These are phyloP conservation scores for Colletotrichum orbiculare DNA, from an alignment of 2,329 filamentous ascomycete genomes.

Conservation along the genomic window DNA sequence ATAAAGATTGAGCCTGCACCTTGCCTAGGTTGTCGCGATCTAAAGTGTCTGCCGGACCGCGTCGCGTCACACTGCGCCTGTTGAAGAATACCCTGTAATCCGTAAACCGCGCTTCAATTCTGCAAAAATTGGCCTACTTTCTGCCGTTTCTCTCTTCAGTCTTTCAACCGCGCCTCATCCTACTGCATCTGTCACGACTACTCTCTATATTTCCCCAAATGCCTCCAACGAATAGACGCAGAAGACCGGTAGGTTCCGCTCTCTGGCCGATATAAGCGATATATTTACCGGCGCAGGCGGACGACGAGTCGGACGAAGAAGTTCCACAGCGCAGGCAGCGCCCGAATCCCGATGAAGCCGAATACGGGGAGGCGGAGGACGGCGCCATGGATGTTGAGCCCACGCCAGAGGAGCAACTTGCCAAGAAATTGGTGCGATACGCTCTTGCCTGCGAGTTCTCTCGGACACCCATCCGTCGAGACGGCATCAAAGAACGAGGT, in stretches of 20 bases:
- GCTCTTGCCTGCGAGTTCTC: conserved; percentile 75
- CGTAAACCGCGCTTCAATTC: too few relatives aligned
- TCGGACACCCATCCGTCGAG: conserved; percentile 67
- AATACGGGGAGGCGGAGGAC: conserved; percentile 49
- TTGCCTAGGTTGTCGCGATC: too few relatives aligned
- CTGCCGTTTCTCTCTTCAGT: background rate
- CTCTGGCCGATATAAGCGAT: background rate
- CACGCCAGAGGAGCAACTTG: conserved; percentile 62
- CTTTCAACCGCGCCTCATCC: too few relatives aligned
- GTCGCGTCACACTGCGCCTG: conserved; percentile 7
- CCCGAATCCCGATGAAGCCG: conserved; percentile 42
- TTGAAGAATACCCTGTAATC: too few relatives aligned
- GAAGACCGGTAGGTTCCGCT: conserved; percentile 45
- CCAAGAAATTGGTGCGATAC: conserved; percentile 76
- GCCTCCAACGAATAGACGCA: conserved; percentile 44
- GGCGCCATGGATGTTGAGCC: conserved; percentile 47
- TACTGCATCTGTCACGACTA: too few relatives aligned
- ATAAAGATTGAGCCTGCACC: background rate
- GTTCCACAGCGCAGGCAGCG: conserved; percentile 47
- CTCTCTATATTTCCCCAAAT: conserved; percentile 37
- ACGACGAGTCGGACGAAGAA: conserved; percentile 46
- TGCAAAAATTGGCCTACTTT: too few relatives aligned
- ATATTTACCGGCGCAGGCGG: conserved; percentile 36
- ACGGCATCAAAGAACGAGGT: conserved; percentile 74
- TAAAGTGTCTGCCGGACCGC: conserved; percentile 28